These are phyloP conservation scores for Phytophthora rubi DNA, from an alignment of 352 stramenopile species.

Conservation along the genomic window DNA sequence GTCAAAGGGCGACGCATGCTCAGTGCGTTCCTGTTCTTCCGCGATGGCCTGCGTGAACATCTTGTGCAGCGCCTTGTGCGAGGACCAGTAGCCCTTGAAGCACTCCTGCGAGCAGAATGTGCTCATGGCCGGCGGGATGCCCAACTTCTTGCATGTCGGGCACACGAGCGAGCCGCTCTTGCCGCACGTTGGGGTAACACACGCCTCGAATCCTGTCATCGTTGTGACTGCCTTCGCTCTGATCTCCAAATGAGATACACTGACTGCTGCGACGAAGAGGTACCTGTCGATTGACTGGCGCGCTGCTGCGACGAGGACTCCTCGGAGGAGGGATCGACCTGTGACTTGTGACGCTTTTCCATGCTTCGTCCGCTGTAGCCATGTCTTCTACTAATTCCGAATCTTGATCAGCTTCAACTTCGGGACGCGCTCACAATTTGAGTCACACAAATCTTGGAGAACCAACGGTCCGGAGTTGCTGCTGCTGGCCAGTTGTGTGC, in stretches of 20 bases:
- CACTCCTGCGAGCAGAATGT: slow-evolving; percentile 95
- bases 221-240: slow-evolving; percentile 2
- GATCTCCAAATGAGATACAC: slow-evolving; percentile 13
- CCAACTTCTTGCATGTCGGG: slow-evolving; percentile 92
- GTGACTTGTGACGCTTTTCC: slow-evolving; percentile 23
- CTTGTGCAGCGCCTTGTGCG: slow-evolving; percentile 97
- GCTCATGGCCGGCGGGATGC: slow-evolving; percentile 84
- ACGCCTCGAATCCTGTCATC: slow-evolving; percentile 38
- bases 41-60: slow-evolving; percentile 79
- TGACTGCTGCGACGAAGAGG: background rate
- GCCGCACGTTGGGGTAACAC: slow-evolving; percentile 75
- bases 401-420: slow-evolving; percentile 1
- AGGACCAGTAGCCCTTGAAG: slow-evolving; percentile 96
- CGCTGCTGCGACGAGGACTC: slow-evolving; percentile 9
- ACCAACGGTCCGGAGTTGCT: no score
- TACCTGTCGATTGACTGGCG: background rate
- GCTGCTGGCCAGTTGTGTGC: no score
- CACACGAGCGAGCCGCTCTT: slow-evolving; percentile 90
- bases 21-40: slow-evolving; percentile 37
- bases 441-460: no score
- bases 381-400: slow-evolving; percentile 26
- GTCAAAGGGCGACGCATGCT: slow-evolving; percentile 50
- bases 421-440: no score
- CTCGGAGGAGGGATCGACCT: slow-evolving; percentile 4
- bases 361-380: slow-evolving; percentile 9